Evolutionary conservation across 2,329 filamentous ascomycete species (phyloP), one percentile per base, ranked within the genome.

Genomic region (Aureobasidium zeae): DNA sequence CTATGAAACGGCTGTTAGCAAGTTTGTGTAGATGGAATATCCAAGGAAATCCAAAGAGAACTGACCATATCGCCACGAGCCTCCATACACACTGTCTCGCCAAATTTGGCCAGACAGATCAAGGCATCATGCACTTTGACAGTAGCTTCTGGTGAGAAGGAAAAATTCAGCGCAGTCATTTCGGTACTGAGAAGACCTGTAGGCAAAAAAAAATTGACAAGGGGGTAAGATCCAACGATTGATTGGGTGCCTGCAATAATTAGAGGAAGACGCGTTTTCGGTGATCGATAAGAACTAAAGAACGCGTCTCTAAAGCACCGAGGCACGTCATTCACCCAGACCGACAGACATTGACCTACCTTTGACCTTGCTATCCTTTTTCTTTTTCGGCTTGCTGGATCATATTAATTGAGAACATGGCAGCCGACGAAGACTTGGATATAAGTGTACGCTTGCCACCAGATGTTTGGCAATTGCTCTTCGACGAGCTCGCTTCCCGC

Each of bases 41-140:
- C n/a, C n/a, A n/a, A n/a, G 22, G 16, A 45, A 6, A 33, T 48
- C 28, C 48, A 44, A 50, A 47, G 30, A 16, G 16, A 6, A 51
- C 59, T 43, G 62, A 83, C 82, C 59, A 74, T 76, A 54, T 86
- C 80, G 50, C 72, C 75, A 53, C 74, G 72, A 24, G 81, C 81
- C 60, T 88, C 84, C 29, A 89, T 70, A 19, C 77, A 83, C 15
- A 89, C 83, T 33, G 81, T 76, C 53, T 89, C 84, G 59, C 80
- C 83, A 65, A 89, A 88, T 61, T 86, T 86, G 56, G 76, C 75
- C 19, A 89, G 71, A 59, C 84, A 89, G 16, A 77, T 69, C 45
- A 89, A 72, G 17, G 79, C 73, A 60, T 88, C 84, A 53, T 86
- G 81, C 32, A 89, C 68, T 36, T 75, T 76, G 5, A 71, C 70